Percentiles rank a stretch among this genome's conserved stretches.
phyloP scores from a whole-genome alignment of 768 basidiomycete genomes.

The Mrakia blollopis region DNA sequence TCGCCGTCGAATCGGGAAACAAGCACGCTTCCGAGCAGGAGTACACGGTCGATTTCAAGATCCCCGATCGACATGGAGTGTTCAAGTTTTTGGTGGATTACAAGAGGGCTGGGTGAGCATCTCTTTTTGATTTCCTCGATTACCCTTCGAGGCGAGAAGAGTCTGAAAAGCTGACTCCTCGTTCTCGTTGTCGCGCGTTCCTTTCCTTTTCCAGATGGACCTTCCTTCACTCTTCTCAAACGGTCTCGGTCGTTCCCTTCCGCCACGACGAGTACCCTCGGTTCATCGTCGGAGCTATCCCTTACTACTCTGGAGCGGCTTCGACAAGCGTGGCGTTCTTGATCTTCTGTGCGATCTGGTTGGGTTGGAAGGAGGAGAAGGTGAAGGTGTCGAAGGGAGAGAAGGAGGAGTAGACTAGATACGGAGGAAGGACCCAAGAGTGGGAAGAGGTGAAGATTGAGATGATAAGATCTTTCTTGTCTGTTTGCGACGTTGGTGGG shows the following conservation, averaged over 20 bases:
- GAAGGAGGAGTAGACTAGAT: slow-evolving; percentile 39
- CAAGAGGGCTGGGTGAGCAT: slow-evolving; percentile 77
- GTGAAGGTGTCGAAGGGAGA: slow-evolving; percentile 49
- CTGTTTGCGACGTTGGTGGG: neutral
- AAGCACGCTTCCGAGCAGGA: slow-evolving; percentile 33
- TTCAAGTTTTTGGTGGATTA: slow-evolving; percentile 94
- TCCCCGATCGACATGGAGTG: slow-evolving; percentile 93
- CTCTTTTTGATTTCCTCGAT: neutral
- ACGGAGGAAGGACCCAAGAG: too few relatives aligned
- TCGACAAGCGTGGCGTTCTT: slow-evolving; percentile 82
- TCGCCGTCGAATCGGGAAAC: slow-evolving; percentile 50
- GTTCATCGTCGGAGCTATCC: slow-evolving; percentile 92
- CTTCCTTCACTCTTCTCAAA: slow-evolving; percentile 66
- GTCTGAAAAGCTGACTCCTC: neutral
- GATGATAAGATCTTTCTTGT: neutral
- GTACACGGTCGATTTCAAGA: slow-evolving; percentile 78
- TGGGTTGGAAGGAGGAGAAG: slow-evolving; percentile 50
- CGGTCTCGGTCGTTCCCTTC: slow-evolving; percentile 83
- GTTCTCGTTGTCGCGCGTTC: neutral
- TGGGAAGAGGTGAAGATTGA: neutral
- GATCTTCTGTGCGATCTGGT: slow-evolving; percentile 79
- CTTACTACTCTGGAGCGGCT: slow-evolving; percentile 86
- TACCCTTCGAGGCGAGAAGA: too few relatives aligned
- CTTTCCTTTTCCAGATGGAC: slow-evolving; percentile 54
- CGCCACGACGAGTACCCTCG: slow-evolving; percentile 92